Evolutionary conservation across 768 basidiomycete species (phyloP).

Genomic region (Solioccasus polychromus): DNA sequence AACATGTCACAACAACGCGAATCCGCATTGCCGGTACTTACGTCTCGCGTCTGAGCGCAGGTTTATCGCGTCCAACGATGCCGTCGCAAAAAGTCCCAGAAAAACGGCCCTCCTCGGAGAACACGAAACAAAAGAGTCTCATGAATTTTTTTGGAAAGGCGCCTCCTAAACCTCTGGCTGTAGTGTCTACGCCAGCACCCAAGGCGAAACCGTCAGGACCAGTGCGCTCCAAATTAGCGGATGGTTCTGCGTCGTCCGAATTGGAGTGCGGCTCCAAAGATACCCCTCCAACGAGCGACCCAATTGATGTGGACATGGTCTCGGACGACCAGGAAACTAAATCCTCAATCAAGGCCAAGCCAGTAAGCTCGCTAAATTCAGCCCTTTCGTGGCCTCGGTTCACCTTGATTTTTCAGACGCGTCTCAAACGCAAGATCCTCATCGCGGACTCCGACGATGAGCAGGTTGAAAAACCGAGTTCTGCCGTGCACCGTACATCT

Average conservation of each 20-base stretch:
- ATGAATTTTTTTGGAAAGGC: constrained; percentile 61
- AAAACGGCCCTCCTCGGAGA: constrained; percentile 39
- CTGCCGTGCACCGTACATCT: constrained; percentile 22
- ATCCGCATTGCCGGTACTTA: background rate
- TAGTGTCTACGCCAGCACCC: constrained; percentile 30
- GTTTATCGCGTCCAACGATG: constrained; percentile 12
- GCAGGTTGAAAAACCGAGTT: constrained; percentile 12
- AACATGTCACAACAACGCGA: constrained; percentile 17
- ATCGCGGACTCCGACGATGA: constrained; percentile 76
- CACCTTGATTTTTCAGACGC: constrained; percentile 25
- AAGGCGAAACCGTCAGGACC: constrained; percentile 30
- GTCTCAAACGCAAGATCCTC: constrained; percentile 66
- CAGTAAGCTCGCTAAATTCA: constrained; percentile 27
- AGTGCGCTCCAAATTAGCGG: constrained; percentile 40
- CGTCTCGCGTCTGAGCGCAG: background rate
- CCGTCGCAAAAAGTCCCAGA: constrained; percentile 24
- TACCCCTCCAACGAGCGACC: constrained; percentile 77
- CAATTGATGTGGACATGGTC: constrained; percentile 74
- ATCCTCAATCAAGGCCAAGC: constrained; percentile 29
- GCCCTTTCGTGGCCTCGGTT: background rate
- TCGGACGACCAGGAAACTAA: constrained; percentile 45
- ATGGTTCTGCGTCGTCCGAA: constrained; percentile 45
- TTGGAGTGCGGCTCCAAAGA: constrained; percentile 44
- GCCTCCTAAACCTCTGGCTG: background rate
- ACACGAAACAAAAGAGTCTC: constrained; percentile 70